Conservation (phyloP, 2,329 filamentous ascomycete species). For the Monilinia fructicola region DNA sequence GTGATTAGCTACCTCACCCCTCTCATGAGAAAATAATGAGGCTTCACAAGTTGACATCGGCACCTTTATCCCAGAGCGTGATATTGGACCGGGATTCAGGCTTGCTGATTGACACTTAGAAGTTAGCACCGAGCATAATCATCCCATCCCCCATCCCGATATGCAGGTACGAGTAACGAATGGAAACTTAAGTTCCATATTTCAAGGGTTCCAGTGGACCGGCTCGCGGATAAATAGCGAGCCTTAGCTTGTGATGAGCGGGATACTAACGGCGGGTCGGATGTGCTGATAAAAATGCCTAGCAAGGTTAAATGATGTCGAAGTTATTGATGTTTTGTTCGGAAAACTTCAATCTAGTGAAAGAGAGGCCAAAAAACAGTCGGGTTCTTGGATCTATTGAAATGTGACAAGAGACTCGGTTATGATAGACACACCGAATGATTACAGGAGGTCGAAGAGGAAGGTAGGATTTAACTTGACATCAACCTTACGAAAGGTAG, state of each 20-base stretch:
- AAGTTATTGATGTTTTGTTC: background rate
- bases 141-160: slow-evolving; percentile 21
- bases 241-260: background rate
- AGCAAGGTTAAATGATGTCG: background rate
- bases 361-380: background rate
- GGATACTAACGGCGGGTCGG: slow-evolving; percentile 12
- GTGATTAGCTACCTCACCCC: slow-evolving; percentile 3
- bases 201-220: slow-evolving; percentile 18
- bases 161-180: slow-evolving; percentile 30
- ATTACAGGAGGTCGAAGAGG: background rate
- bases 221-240: slow-evolving; percentile 8
- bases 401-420: background rate
- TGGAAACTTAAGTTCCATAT: slow-evolving; percentile 5
- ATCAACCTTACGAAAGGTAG: slow-evolving; percentile 12
- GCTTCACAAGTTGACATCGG: slow-evolving; percentile 24
- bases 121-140: slow-evolving; percentile 22
- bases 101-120: slow-evolving; percentile 4
- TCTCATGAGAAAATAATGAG: background rate
- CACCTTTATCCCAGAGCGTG: slow-evolving; percentile 23
- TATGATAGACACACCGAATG: background rate
- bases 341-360: background rate
- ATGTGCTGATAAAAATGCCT: background rate
- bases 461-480: slow-evolving; percentile 13
- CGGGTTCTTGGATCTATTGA: background rate
- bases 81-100: slow-evolving; percentile 22